Base-by-base conservation (phyloP, 768 basidiomycete genomes). In the Lenzites betulinus region DNA sequence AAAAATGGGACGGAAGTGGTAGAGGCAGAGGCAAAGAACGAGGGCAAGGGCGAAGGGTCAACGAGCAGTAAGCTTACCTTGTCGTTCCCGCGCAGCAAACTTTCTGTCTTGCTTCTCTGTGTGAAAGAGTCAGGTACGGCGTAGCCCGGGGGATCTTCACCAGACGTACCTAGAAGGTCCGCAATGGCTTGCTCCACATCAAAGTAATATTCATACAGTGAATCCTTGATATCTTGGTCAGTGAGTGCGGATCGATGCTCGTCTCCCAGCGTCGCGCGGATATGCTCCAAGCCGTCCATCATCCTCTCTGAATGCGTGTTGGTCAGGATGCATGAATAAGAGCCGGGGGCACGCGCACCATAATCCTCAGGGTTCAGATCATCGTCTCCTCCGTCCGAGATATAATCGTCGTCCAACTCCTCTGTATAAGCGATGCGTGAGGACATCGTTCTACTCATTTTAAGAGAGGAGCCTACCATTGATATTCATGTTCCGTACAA, bases 171-270 rank as follows among this genome's bases (percentile, higher is more conserved):
- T 38, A 89, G 65, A 26, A 92, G 78, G 84, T 86, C 92, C 33
- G 83, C 76, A 11, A 96, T 75, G 18, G 90, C 85, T 71, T 87
- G 81, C 35, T 93, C 86, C 16, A 90, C 81, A 69, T 96, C 87
- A 67, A 96, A 98, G 73, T 90, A 91, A 67, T 78, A 85, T 67
- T 98, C 86, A 90, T 94, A 98, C 47, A 98, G 77, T 0, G 83
- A 79, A 63, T 93, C 89, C 69, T 82, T 84, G 70, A 99, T 90
- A 51, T 86, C 80, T 35, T 78, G 73, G 71, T 96, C 92, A 43
- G 89, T 79, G 46, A 96, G 74, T 7, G 86, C 89, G 33, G 87
- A 87, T 25, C 79, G 68, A 16, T 80, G 80, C 69, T 84, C 83
- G 53, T 80, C 73, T 7, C 93, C 94, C 28, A 98, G 75, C 18